Percentiles rank a stretch among this genome's conserved stretches.
phyloP scores from a whole-genome alignment of 1,139 yeast species.

The Pneumocystis canis region DNA sequence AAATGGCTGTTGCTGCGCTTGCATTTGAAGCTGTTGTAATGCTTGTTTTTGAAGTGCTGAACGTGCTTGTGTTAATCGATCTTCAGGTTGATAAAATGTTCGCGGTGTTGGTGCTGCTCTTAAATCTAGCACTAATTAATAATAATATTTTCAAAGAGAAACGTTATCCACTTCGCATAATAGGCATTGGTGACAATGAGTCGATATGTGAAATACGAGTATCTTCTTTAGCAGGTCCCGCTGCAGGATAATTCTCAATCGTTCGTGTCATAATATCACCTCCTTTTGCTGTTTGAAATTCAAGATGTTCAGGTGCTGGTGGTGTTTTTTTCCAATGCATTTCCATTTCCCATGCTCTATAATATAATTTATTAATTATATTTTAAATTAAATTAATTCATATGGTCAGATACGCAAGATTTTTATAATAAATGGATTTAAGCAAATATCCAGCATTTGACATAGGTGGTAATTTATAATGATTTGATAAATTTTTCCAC shows the following conservation, averaged over 20 bases:
- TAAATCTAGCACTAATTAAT: no score
- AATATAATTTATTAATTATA: no score
- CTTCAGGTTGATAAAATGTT: background rate
- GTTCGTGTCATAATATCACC: constrained; percentile 14
- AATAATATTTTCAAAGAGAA: no score
- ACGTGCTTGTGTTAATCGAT: background rate
- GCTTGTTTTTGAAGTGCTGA: background rate
- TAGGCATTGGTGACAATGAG: background rate
- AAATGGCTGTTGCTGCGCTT: background rate
- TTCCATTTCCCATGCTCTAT: constrained; percentile 13
- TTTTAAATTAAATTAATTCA: no score
- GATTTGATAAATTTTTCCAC: constrained; percentile 13
- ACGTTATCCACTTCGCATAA: no score
- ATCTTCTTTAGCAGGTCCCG: background rate
- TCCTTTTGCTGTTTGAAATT: constrained; percentile 13
- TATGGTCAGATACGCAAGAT: constrained; percentile 8
- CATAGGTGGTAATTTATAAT: constrained; percentile 12
- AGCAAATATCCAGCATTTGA: constrained; percentile 13
- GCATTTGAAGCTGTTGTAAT: background rate
- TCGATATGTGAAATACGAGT: background rate
- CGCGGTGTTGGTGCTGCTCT: constrained; percentile 4
- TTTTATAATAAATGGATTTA: constrained; percentile 14
- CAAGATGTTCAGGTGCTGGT: constrained; percentile 14
- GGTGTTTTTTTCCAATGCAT: constrained; percentile 12
- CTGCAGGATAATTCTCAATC: constrained; percentile 6